Base-by-base conservation (phyloP, 257 asterid species). In the Capsicum rhomboideum region DNA sequence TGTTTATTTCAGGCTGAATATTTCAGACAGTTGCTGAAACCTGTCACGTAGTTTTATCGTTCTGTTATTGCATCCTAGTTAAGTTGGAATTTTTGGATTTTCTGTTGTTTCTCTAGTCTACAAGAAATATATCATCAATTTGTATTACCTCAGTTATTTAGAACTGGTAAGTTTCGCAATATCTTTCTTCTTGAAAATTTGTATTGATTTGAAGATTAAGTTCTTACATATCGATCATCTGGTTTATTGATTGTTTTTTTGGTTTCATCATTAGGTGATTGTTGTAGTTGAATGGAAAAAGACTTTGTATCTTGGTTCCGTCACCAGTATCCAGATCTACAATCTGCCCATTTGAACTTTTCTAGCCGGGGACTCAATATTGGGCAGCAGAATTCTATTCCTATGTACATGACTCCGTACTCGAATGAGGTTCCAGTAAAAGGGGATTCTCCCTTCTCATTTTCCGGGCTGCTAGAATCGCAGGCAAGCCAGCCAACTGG, bases 11-110 rank as follows among this genome's bases (percentile, higher is more conserved):
- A 96, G 99, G 99, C 99, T 20, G 99, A 96, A 83, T 96, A 96
- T 88, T 96, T 96, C 84, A 94, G 99, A 8, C 95, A 90, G 80
- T 89, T 96, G 87, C 93, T 96, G 81, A 96, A 96, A 86, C 99
- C 99, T 83, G 97, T 96, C 1, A 96, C 99, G 99, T 96, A 94
- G 97, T 42, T 88, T 85, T 82, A 20, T 91, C 89, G 79, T 42
- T 80, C n/a, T 79, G 72, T 87, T 53, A 12, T 5, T 17, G 90
- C 92, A 44, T 93, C 88, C 88, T 80, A 92, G 87, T 90, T 88
- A 86, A 92, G 96, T 93, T 85, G 92, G 87, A 87, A 46, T 87
- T 88, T 69, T 92, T 89, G 66, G 82, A 56, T 88, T 86, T 91
- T 72, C 56, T 83, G 26, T 77, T 77, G 78, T 72, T 86, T 64